A percentile compares a stretch with the other conserved stretches of the same genome.
Conservation (phyloP, 495 filamentous ascomycete genomes). For the Daldinia decipiens region DNA sequence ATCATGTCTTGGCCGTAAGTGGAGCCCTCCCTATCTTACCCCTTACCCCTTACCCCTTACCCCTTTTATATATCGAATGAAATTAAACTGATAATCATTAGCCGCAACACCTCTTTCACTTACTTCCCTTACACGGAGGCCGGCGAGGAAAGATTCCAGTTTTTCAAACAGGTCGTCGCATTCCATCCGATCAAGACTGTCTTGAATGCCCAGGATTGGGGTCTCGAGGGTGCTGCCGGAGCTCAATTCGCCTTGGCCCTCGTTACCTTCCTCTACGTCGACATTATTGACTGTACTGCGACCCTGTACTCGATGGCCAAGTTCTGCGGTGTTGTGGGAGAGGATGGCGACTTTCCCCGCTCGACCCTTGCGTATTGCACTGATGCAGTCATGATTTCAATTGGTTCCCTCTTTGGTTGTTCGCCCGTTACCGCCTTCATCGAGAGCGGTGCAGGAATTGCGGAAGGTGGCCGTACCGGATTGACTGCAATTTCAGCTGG, state of each 20-base stretch:
- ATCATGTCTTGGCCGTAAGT: slow-evolving; percentile 81
- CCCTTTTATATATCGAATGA: slow-evolving; percentile 1
- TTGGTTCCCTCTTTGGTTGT: slow-evolving; percentile 77
- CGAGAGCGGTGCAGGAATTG: slow-evolving; percentile 84
- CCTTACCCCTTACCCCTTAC: neutral
- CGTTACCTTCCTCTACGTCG: slow-evolving; percentile 87
- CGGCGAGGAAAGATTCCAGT: slow-evolving; percentile 73
- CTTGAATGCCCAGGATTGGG: slow-evolving; percentile 73
- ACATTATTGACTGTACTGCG: slow-evolving; percentile 75
- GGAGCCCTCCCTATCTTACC: neutral
- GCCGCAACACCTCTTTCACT: slow-evolving; percentile 74
- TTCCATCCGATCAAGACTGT: slow-evolving; percentile 80
- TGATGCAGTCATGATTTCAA: slow-evolving; percentile 80
- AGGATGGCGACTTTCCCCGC: slow-evolving; percentile 73
- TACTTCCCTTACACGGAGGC: slow-evolving; percentile 77
- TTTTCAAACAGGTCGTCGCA: slow-evolving; percentile 80
- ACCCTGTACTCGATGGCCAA: slow-evolving; percentile 84
- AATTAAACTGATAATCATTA: slow-evolving; percentile 41
- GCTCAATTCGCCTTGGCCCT: slow-evolving; percentile 76
- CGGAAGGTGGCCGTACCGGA: slow-evolving; percentile 82
- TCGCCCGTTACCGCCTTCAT: slow-evolving; percentile 85
- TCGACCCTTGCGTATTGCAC: slow-evolving; percentile 53
- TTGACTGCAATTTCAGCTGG: slow-evolving; percentile 79
- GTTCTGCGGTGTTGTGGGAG: slow-evolving; percentile 67
- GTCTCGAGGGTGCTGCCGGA: slow-evolving; percentile 61